Base-by-base conservation (phyloP, 2,329 filamentous ascomycete genomes). In the Trichoderma polysporum region DNA sequence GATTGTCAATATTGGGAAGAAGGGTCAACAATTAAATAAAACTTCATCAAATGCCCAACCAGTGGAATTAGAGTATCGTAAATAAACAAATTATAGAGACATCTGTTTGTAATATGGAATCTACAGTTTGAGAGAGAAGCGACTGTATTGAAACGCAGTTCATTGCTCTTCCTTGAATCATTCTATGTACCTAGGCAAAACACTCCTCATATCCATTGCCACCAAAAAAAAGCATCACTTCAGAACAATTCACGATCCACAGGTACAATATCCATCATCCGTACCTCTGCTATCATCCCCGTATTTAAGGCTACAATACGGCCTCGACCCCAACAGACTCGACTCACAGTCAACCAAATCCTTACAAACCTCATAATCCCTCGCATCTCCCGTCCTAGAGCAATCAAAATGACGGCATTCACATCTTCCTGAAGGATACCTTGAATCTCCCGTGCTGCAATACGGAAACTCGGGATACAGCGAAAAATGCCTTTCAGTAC, bases 261-360 rank as follows among this genome's bases (percentile, higher is more conserved):
- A 70, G 4, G 54, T 68, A n/a, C 62, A 70, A 37, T 69, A 70
- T 13, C 67, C 69, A 50, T 69, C 68, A 0, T 33, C 29, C 12
- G 22, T 12, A 9, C 66, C 39, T 13, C 19, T 49, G 12, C 39
- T 45, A 5, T 58, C 57, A 31, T 22, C 29, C 4, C 50, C 39
- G 41, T 68, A 60, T 37, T 68, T 66, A 25, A 41, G 33, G 39
- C 53, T 52, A 29, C 65, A 68, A 39, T 50, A 58, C 1, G 68
- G 45, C 56, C 39, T 29, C 4, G 10, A 5, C 9, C 27, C 52
- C n/a, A 52, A 19, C 3, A 29, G 35, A 29, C 33, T 39, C 4
- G 19, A 31, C 17, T 37, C 15, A 27, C 65, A 69, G 12, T 37
- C 53, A 31, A 70, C 60, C 59, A 63, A 29, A 2, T 59, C 52